Evolutionary conservation across 805 yeast genomes (phyloP), one percentile per base, ranked within the genome.

Genomic region (Barnettozyma sucrosica): DNA sequence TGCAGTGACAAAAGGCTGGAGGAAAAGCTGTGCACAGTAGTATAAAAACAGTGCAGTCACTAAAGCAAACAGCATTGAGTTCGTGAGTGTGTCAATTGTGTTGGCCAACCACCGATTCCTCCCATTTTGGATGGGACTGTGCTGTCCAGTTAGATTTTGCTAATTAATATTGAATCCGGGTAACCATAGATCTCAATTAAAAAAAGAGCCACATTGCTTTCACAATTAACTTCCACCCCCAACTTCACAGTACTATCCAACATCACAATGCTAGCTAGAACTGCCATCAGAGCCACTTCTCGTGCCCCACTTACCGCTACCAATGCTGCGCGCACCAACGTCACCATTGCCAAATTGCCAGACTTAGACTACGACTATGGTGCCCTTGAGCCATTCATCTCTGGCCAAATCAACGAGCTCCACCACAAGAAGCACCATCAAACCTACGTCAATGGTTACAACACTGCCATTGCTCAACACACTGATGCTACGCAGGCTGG

Each of bases 361-460:
- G 87, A 84, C 56, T 73, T 89, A 59, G 85, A 82, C 64, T 89
- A 83, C 77, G 95, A 84, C 63, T 89, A 80, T 58, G 85, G 80
- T 55, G 95, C 88, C 21, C 73, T 89, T 46, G 97, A 89, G 72
- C 96, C 97, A 49, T 77, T 68, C 69, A 86, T 89, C 58, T 80
- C 93, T 36, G 95, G 89, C 40, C 80, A 86, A 64, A 89, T 89
- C 70, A 89, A 87, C 68, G 93, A 85, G 67, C 55, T 82, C 45
- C 97, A 89, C 71, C 85, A 89, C 77, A 76, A 81, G 55, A 89
- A 89, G 75, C 97, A 89, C 69, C 96, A 89, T 67, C 93, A 87
- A 70, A 86, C 96, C 30, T 89, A 89, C 62, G 96, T 88, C 56
- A 85, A 77, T 64, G 90, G 93, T 42, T 86, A 79, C 72, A 89